Evolutionary conservation across 805 yeast species (phyloP), one percentile per base, ranked within the genome.

Genomic region (Pichia californica): DNA sequence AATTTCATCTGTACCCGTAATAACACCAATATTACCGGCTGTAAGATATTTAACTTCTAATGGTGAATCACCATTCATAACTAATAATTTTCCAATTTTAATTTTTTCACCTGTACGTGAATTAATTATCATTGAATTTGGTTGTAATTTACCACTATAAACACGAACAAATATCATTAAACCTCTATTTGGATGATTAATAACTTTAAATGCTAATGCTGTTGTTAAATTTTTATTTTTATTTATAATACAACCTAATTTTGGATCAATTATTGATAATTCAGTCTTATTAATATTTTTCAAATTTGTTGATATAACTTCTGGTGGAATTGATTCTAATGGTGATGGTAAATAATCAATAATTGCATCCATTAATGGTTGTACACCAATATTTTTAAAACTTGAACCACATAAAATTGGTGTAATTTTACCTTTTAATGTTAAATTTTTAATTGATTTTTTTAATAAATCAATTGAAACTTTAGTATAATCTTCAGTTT

Each of bases 381-480:
- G 98, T 3, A 93, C 95, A 21, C 99, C 99, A 36, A 91, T 84
- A 59, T 91, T 91, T 52, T 73, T 76, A 64, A 91, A 93, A 43
- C 96, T 84, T 2, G 97, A 85, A 11, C 99, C 99, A 62, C 97
- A 88, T 30, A 89, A 64, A 0, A 93, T 85, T 0, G 99, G 97
- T 0, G 82, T 74, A 1, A 86, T 70, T 31, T 66, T 61, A 38
- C 74, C 72, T 1, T 61, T 59, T 7, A 87, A 50, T 0, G 96
- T 85, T 3, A 84, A 79, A 20, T 64, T 66, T 40, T 85, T 68
- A 7, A 93, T 70, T 0, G 95, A 82, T 14, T 57, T 53, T 34
- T 71, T 74, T n/a, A 93, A 63, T 1, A 75, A 55, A 0, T 53
- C 52, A 0, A 77, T 49, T 0, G 91, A 76, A 1, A 93, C 81